Evolutionary conservation across 116 monocot genomes (phyloP), one percentile per base, ranked within the genome.

Genomic region (Cymodocea nodosa): DNA sequence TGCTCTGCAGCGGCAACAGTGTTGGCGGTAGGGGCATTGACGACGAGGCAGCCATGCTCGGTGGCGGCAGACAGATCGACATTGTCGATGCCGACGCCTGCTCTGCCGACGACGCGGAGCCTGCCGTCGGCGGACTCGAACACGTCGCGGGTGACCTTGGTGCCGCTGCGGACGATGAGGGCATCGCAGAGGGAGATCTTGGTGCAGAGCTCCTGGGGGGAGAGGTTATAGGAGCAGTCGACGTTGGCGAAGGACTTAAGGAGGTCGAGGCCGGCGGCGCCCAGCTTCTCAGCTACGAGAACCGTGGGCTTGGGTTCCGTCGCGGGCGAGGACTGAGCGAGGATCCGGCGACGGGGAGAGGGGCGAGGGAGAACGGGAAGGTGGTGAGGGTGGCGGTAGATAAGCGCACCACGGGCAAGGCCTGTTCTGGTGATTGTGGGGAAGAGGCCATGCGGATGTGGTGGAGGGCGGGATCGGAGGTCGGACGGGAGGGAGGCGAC

Each of bases 171-270:
- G 35, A 89, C 84, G 65, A 89, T 82, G 23, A 89, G 79, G 24
- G 89, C 89, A 30, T 89, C 89, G 62, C 84, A 84, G 60, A 78
- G 82, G 17, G 89, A 77, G 79, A 89, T 84, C 80, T 85, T 89
- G 30, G 89, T 68, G 73, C 77, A 72, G 72, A 89, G 89, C 57
- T 89, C 82, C 61, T 89, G 85, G 22, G 65, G 75, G 48, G 78
- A 67, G 56, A 89, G 82, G 65, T 82, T 74, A 63, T 89, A 89
- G 40, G 85, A 72, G 78, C 84, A 84, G 61, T 89, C 84, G 50
- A 89, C 85, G 64, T 79, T 77, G 25, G 89, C 85, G 57, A 82
- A 82, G 12, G 64, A 63, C 25, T 75, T 70, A 24, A 88, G 84
- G 48, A 84, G 74, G 19, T 76, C 71, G 30, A 89, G 64, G 1